A percentile compares a stretch with the other conserved stretches of the same genome.
Conservation (phyloP, 805 yeast species). For the Starmerella cellae region DNA sequence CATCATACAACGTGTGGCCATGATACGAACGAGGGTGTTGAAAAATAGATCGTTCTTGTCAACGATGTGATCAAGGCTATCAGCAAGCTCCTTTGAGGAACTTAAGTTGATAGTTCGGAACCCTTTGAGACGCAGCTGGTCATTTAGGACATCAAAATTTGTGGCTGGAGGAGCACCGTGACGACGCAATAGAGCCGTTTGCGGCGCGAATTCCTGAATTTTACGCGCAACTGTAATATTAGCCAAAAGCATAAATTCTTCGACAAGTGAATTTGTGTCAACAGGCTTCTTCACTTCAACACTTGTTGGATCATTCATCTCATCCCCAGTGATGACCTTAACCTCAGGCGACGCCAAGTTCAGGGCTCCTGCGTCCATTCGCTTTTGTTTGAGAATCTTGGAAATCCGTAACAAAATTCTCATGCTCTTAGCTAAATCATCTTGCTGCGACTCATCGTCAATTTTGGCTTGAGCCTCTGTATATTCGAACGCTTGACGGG, state of each 20-base stretch:
- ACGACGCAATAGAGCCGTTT: conserved; percentile 95
- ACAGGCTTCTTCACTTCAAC: conserved; percentile 79
- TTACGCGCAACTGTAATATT: conserved; percentile 90
- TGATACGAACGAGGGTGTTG: conserved; percentile 82
- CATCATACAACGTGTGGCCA: conserved; percentile 98
- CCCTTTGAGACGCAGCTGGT: conserved; percentile 73
- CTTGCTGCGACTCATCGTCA: conserved; percentile 62
- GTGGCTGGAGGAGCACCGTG: conserved; percentile 96
- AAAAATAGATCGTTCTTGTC: conserved; percentile 79
- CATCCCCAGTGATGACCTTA: conserved; percentile 91
- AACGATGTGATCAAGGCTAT: conserved; percentile 75
- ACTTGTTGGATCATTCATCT: conserved; percentile 90
- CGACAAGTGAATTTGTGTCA: conserved; percentile 92
- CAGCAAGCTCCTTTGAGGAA: conserved; percentile 82
- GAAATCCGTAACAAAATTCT: conserved; percentile 68
- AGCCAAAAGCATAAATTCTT: conserved; percentile 96
- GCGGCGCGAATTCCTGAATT: conserved; percentile 87
- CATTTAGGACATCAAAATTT: conserved; percentile 78
- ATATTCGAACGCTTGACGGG: conserved; percentile 89
- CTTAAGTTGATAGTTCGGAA: conserved; percentile 64
- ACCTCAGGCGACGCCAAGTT: conserved; percentile 97
- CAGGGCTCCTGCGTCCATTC: conserved; percentile 90
- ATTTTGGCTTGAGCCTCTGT: conserved; percentile 86
- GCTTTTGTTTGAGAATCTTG: conserved; percentile 65
- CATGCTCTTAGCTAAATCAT: conserved; percentile 82